These are phyloP conservation scores for Pseudopithomyces maydicus DNA, from an alignment of 2,329 filamentous ascomycete genomes.

Conservation along the genomic window DNA sequence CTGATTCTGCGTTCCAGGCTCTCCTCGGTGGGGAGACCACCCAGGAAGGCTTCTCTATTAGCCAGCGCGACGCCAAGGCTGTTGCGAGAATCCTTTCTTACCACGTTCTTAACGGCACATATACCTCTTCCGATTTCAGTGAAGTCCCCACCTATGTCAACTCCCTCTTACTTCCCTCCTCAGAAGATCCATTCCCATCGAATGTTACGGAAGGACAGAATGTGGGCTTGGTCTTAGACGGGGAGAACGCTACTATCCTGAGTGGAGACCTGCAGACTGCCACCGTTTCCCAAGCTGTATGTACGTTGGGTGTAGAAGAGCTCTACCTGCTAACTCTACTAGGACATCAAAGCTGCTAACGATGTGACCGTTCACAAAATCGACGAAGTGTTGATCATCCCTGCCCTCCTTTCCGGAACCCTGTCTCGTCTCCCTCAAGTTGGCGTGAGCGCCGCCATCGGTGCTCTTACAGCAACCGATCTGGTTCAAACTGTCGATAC, in stretches of 20 bases:
- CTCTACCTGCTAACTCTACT: not conserved
- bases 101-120: conserved; percentile 6
- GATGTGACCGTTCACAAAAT: conserved; percentile 7
- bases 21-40: not conserved
- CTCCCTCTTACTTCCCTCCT: not conserved
- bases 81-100: not conserved
- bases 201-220: conserved; percentile 5
- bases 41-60: not conserved
- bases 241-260: not conserved
- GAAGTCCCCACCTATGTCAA: not conserved
- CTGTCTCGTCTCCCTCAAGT: not conserved
- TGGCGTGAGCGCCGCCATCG: not conserved
- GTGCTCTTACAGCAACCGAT: not conserved
- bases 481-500: not conserved
- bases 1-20: not conserved
- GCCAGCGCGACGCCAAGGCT: not conserved
- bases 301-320: not conserved
- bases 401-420: not conserved
- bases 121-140: not conserved
- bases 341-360: conserved; percentile 1
- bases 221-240: not conserved
- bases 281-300: conserved; percentile 6
- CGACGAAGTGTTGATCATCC: conserved; percentile 1
- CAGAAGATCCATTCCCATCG: not conserved
- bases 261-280: not conserved